Evolutionary conservation across 2,329 filamentous ascomycete species (phyloP), one percentile per base, ranked within the genome.

Genomic region (Rhynchosporium agropyri): DNA sequence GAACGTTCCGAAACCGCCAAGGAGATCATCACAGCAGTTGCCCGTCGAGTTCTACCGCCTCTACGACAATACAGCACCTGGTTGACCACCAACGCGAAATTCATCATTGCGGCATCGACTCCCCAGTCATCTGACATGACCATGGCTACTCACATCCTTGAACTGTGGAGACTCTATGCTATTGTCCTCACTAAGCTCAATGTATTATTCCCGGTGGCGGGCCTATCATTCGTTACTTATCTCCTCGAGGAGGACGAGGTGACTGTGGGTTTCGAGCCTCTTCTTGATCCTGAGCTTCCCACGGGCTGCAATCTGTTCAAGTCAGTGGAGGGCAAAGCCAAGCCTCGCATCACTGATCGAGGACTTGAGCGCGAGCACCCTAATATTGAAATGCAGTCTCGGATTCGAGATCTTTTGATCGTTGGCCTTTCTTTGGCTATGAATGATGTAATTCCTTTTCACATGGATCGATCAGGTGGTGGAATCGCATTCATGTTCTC

Each of bases 21-120:
- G 67, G 80, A 83, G 57, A 83, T 81, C 63, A 78, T 89, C 50
- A 85, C 84, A 10, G 79, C 81, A 3, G 79, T 86, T 59, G 81
- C 82, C n/a, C 81, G 84, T 40, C 81, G 85, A 63, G 78, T 89
- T 51, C 77, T 90, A 28, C 87, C 88, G 3, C 81, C 81, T 38
- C 77, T 91, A 53, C 84, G 88, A 13, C 78, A 89, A 50, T 90
- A 90, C 74, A 89, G 85, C 72, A 83, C 83, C 13, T 91, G 88
- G 88, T 78, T 90, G 58, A 75, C 84, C 15, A 79, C 80, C 9
- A 85, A 83, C 64, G 81, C 80, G 71, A 72, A 78, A 15, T 77
- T 84, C 4, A 75, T 89, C 26, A 77, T 81, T 60, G 80, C 81
- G n/a, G 26, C 53, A 8, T 79, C 84, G 58, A 73, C 79, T 26